These are phyloP conservation scores for Trichoderma polysporum DNA, from an alignment of 2,329 filamentous ascomycete species.

Conservation along the genomic window DNA sequence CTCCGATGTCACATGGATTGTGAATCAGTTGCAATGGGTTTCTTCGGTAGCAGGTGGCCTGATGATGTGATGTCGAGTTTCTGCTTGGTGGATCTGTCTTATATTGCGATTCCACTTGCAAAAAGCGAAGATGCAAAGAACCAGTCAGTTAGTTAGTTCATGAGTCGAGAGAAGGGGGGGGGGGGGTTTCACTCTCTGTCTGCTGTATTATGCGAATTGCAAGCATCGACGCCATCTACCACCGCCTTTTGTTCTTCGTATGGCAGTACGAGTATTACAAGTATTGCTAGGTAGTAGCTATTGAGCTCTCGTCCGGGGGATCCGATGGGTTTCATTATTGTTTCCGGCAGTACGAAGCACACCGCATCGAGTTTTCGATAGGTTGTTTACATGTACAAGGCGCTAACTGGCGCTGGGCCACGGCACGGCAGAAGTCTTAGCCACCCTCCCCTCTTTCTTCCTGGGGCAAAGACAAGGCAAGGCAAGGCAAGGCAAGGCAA, in stretches of 20 bases:
- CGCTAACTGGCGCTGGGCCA: conserved; percentile 1
- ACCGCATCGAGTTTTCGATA: neutral
- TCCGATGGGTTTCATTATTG: conserved; percentile 12
- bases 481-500: neutral
- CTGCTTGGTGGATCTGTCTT: neutral
- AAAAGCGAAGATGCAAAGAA: neutral
- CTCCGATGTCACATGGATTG: neutral
- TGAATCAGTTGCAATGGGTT: conserved; percentile 5
- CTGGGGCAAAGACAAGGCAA: neutral
- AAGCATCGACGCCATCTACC: neutral
- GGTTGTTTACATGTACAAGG: neutral
- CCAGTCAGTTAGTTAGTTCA: neutral
- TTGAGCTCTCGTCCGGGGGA: conserved; percentile 6
- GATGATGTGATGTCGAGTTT: conserved; percentile 10
- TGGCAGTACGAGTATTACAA: neutral
- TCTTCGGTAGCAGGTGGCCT: neutral
- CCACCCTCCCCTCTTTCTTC: neutral
- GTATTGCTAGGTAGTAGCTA: neutral
- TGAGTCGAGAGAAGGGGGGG: neutral
- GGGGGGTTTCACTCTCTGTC: neutral
- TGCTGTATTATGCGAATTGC: neutral
- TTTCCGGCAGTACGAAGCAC: neutral
- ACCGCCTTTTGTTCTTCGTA: neutral
- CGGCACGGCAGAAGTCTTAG: conserved; percentile 6
- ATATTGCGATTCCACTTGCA: neutral